Conservation (phyloP, 345 rosid species). For the Turnera subulata region DNA sequence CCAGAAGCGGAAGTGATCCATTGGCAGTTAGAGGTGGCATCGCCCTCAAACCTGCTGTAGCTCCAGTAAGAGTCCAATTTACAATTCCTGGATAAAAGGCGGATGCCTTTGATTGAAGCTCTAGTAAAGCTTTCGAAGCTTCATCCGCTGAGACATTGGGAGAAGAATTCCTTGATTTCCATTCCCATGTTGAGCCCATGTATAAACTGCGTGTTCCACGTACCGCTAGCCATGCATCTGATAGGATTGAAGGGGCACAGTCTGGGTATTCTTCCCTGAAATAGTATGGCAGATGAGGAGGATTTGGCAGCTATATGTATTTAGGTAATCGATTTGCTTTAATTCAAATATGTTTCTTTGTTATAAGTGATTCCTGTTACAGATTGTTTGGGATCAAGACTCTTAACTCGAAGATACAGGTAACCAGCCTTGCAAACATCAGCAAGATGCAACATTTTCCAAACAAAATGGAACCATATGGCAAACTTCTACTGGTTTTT, state of each 20-base stretch:
- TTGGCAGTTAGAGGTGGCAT: conserved; percentile 75
- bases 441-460: too few relatives aligned
- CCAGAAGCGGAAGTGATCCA: conserved; percentile 83
- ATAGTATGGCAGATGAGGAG: conserved; percentile 1
- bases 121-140: conserved; percentile 60
- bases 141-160: conserved; percentile 59
- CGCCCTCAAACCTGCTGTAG: conserved; percentile 87
- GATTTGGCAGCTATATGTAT: not conserved
- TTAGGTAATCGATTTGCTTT: too few relatives aligned
- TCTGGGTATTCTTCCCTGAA: conserved; percentile 66
- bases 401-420: too few relatives aligned
- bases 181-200: conserved; percentile 92
- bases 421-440: too few relatives aligned
- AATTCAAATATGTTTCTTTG: too few relatives aligned
- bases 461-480: too few relatives aligned
- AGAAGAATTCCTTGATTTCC: conserved; percentile 72
- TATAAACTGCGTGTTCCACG: conserved; percentile 55
- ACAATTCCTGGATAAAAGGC: conserved; percentile 57
- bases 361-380: too few relatives aligned
- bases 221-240: conserved; percentile 84
- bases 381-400: too few relatives aligned
- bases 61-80: conserved; percentile 58
- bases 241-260: conserved; percentile 63
- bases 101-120: conserved; percentile 77
- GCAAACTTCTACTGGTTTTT: too few relatives aligned